These are phyloP conservation scores for Pseudopithomyces maydicus DNA, from an alignment of 2,329 filamentous ascomycete species.

Conservation along the genomic window DNA sequence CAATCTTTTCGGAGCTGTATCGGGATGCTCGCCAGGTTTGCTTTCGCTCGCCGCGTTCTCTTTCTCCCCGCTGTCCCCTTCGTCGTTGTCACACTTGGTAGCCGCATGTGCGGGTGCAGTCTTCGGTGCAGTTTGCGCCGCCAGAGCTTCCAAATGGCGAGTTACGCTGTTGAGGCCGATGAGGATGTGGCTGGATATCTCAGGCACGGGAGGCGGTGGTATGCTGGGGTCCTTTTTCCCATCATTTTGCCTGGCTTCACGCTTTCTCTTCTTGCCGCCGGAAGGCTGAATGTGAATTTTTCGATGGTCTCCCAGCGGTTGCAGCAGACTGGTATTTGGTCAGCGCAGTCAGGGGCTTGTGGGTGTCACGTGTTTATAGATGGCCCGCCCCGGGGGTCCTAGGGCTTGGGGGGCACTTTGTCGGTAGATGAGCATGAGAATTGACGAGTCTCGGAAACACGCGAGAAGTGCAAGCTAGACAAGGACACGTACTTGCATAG, in stretches of 20 bases:
- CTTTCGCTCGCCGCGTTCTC: background rate
- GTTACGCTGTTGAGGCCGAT: constrained; percentile 70
- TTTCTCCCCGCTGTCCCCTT: no score
- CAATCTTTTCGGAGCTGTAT: constrained; percentile 6
- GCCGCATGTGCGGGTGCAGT: constrained; percentile 4
- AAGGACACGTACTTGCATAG: constrained; percentile 63
- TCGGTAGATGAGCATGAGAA: no score
- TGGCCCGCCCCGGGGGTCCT: no score
- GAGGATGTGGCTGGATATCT: constrained; percentile 61
- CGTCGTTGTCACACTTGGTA: background rate
- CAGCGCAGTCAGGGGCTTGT: constrained; percentile 7
- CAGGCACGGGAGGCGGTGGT: constrained; percentile 50
- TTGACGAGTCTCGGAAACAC: no score
- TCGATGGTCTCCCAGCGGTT: constrained; percentile 68
- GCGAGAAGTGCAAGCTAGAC: no score
- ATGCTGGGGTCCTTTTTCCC: background rate
- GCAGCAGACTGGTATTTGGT: constrained; percentile 59
- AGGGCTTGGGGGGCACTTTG: no score
- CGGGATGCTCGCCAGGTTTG: background rate
- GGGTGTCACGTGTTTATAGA: background rate
- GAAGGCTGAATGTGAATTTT: constrained; percentile 60
- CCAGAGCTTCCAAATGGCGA: constrained; percentile 58
- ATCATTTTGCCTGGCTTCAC: constrained; percentile 27
- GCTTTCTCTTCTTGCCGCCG: constrained; percentile 64
- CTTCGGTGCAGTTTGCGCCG: constrained; percentile 29